These are phyloP conservation scores for Microbotryum scabiosae DNA, from an alignment of 1,284 basidiomycete genomes.

Conservation along the genomic window DNA sequence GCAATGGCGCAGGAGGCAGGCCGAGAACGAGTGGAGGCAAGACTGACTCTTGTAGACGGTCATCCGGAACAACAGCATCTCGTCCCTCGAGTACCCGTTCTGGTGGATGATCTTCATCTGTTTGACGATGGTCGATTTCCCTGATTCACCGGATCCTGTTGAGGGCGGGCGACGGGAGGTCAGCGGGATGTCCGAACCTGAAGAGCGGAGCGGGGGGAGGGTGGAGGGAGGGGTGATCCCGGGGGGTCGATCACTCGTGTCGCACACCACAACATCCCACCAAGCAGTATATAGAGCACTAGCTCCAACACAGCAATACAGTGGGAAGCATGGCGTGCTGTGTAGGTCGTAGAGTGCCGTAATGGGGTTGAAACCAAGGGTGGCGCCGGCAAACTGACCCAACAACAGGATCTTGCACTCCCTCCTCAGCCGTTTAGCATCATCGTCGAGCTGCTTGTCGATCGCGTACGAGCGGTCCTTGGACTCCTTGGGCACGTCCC, in stretches of 20 bases:
- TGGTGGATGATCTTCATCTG: slow-evolving; percentile 99
- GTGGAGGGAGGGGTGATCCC: no score
- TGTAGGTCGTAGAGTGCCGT: no score
- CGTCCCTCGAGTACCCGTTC: slow-evolving; percentile 74
- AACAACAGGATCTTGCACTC: slow-evolving; percentile 92
- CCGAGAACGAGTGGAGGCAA: neutral
- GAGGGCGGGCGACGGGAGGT: neutral
- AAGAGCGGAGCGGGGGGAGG: neutral
- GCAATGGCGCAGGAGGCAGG: neutral
- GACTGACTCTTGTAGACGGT: slow-evolving; percentile 49
- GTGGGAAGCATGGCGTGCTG: no score
- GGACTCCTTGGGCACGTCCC: slow-evolving; percentile 2
- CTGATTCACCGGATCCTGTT: slow-evolving; percentile 70
- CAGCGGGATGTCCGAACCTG: neutral
- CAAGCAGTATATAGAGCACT: no score
- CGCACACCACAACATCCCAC: no score
- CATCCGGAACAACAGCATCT: slow-evolving; percentile 68
- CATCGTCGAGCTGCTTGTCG: slow-evolving; percentile 50
- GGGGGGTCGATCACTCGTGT: no score
- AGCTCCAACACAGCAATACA: no score
- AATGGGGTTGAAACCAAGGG: no score
- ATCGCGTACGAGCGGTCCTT: slow-evolving; percentile 41
- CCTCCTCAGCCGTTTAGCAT: slow-evolving; percentile 59
- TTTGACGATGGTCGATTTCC: slow-evolving; percentile 93
- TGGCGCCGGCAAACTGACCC: slow-evolving; percentile 49